Percentiles rank a stretch among this genome's conserved stretches.
These are phyloP conservation scores for Recurvomyces mirabilis DNA, from an alignment of 495 filamentous ascomycete species.

Conservation along the genomic window DNA sequence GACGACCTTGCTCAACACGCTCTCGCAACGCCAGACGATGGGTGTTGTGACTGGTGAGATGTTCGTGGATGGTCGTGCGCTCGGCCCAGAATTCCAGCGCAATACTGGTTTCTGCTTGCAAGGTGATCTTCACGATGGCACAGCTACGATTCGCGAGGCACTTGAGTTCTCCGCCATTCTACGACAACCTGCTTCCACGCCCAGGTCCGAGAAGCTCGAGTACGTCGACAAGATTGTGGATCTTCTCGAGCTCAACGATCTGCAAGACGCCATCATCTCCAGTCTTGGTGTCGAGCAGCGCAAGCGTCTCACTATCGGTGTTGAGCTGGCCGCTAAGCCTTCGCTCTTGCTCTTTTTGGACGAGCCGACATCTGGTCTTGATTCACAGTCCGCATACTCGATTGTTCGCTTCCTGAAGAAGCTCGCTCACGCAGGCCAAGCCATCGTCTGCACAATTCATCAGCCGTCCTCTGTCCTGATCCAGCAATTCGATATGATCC, in stretches of 20 bases:
- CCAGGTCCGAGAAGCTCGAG: conserved; percentile 34
- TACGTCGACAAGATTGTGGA: conserved; percentile 35
- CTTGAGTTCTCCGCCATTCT: conserved; percentile 57
- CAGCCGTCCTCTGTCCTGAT: conserved; percentile 61
- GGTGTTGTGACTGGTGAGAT: conserved; percentile 43
- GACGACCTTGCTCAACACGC: conserved; percentile 61
- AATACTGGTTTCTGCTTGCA: conserved; percentile 80
- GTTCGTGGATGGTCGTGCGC: conserved; percentile 60
- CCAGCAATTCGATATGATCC: conserved; percentile 66
- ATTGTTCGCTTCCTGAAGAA: conserved; percentile 81
- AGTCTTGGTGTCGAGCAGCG: conserved; percentile 56
- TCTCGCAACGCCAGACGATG: conserved; percentile 64
- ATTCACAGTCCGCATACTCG: conserved; percentile 71
- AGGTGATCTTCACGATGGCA: conserved; percentile 68
- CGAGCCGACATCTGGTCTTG: conserved; percentile 72
- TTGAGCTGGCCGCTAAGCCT: conserved; percentile 83
- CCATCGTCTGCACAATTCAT: conserved; percentile 74
- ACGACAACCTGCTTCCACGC: conserved; percentile 42
- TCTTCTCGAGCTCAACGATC: conserved; percentile 31
- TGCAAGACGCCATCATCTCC: conserved; percentile 33
- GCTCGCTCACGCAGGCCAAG: conserved; percentile 62
- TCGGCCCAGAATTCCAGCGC: conserved; percentile 63
- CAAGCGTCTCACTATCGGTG: conserved; percentile 76
- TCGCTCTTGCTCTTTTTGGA: conserved; percentile 71
- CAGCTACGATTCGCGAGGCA: conserved; percentile 54